Evolutionary conservation across 2,329 filamentous ascomycete genomes (phyloP).

Genomic region (Aureobasidium sp.): DNA sequence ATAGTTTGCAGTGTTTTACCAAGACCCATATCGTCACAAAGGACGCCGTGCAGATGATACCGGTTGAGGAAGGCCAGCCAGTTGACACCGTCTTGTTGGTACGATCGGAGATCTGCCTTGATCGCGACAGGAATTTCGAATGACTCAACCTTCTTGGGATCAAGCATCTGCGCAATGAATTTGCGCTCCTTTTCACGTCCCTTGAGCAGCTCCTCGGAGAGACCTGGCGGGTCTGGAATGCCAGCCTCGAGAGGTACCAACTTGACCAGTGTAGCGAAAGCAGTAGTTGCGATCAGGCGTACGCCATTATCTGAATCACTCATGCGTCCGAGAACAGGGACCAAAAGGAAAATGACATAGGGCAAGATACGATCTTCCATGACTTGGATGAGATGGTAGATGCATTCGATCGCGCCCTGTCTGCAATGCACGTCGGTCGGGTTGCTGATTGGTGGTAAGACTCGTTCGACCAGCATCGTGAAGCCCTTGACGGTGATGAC

Average conservation of each 20-base stretch:
- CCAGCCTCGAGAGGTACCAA: slow-evolving; percentile 93
- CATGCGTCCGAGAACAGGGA: slow-evolving; percentile 94
- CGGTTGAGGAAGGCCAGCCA: slow-evolving; percentile 98
- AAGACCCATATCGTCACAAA: slow-evolving; percentile 98
- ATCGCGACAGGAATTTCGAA: slow-evolving; percentile 94
- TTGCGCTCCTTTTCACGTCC: slow-evolving; percentile 91
- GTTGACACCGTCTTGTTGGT: slow-evolving; percentile 97
- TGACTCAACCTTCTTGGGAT: slow-evolving; percentile 91
- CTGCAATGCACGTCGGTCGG: slow-evolving; percentile 79
- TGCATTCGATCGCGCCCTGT: slow-evolving; percentile 88
- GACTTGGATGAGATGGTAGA: slow-evolving; percentile 95
- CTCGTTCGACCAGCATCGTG: slow-evolving; percentile 89
- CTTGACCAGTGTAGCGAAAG: slow-evolving; percentile 94
- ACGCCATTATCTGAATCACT: slow-evolving; percentile 97
- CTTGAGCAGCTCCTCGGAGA: slow-evolving; percentile 80
- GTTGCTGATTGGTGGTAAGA: slow-evolving; percentile 87
- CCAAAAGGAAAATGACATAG: slow-evolving; percentile 98
- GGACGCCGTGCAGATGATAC: slow-evolving; percentile 94
- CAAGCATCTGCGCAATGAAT: slow-evolving; percentile 92
- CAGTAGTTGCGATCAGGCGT: slow-evolving; percentile 87
- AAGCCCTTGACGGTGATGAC: slow-evolving; percentile 92
- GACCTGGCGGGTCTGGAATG: slow-evolving; percentile 89
- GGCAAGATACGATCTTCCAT: slow-evolving; percentile 96
- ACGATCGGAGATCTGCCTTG: slow-evolving; percentile 91
- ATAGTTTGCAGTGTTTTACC: slow-evolving; percentile 96